Evolutionary conservation across 2,329 filamentous ascomycete species (phyloP), one percentile per base, ranked within the genome.

Genomic region (Diaporthe ampelina): DNA sequence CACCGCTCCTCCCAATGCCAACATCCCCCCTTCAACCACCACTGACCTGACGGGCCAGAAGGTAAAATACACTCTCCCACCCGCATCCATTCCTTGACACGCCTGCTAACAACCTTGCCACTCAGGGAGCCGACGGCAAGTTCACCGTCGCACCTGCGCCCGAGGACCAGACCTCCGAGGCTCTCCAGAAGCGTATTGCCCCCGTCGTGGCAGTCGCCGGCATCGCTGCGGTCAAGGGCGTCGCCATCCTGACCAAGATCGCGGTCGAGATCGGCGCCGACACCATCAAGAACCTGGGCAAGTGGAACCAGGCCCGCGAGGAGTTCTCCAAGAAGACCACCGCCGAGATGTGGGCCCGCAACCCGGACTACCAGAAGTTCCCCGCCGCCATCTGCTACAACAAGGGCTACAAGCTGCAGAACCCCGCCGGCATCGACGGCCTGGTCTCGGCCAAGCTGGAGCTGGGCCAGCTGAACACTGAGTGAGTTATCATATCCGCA

Each of bases 201-300:
- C 72, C 74, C 0, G 50, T 70, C 29, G 78, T 83, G 79, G 70
- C 82, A 80, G 67, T 71, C 9, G 43, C 43, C 17, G 69, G 48
- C 50, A 57, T 73, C 48, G 68, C 65, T 40, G 52, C 65, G 17
- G 35, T 72, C 58, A 67, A 68, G 40, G 74, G 48, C 26, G 48
- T 58, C 19, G 67, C 65, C 17, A 54, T 73, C 19, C 19, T 76
- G 35, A 65, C 70, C 59, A 56, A 71, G n/a, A 69, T 70, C 32
- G 74, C 75, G 21, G 69, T 74, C 15, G 57, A 76, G 35, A 67
- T 70, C 63, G 74, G 70, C 21, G 19, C 37, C 24, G 69, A 71
- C 26, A 71, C 69, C 26, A 72, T 77, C 68, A 70, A 69, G 56
- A 63, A 77, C 72, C 50, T 75, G 21, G 9, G 68, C 54, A 73